A percentile compares a stretch with the other conserved stretches of the same genome.
Conservation (phyloP, 129 eudicot genomes). For the Calendula officinalis region DNA sequence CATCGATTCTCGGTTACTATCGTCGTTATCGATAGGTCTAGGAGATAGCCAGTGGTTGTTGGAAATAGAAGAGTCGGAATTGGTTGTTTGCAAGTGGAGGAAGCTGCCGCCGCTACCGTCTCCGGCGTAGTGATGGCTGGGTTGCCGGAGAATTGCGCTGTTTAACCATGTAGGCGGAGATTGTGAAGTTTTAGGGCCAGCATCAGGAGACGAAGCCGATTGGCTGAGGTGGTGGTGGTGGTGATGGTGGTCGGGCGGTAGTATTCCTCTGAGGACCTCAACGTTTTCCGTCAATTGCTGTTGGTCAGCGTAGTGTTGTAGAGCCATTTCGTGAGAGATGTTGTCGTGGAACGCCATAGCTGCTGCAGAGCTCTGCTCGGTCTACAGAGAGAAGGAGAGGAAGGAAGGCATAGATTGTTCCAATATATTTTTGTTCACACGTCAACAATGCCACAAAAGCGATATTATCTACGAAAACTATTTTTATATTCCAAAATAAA, state of each 20-base stretch:
- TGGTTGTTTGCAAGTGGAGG: conserved; percentile 48
- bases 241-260: conserved; percentile 32
- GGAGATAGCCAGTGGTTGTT: conserved; percentile 68
- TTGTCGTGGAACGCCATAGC: conserved; percentile 73
- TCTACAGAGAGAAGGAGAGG: conserved; percentile 22
- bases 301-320: conserved; percentile 57
- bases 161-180: conserved; percentile 50
- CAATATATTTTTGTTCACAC: conserved; percentile 34
- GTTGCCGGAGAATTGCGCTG: conserved; percentile 60
- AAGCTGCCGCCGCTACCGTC: conserved; percentile 36
- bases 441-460: conserved; percentile 39
- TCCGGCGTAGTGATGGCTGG: conserved; percentile 34
- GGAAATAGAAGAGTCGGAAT: conserved; percentile 52
- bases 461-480: conserved; percentile 30
- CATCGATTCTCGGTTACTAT: conserved; percentile 37
- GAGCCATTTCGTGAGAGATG: conserved; percentile 63
- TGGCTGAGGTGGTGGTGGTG: conserved; percentile 31
- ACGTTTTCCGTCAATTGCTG: conserved; percentile 42
- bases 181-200: conserved; percentile 28
- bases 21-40: conserved; percentile 39
- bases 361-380: background rate
- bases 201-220: conserved; percentile 28
- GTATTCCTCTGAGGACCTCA: conserved; percentile 35
- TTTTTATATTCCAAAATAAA: background rate
- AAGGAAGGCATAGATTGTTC: conserved; percentile 40